Base-by-base conservation (phyloP, 352 stramenopile species). In the Globisporangium echinulatum region DNA sequence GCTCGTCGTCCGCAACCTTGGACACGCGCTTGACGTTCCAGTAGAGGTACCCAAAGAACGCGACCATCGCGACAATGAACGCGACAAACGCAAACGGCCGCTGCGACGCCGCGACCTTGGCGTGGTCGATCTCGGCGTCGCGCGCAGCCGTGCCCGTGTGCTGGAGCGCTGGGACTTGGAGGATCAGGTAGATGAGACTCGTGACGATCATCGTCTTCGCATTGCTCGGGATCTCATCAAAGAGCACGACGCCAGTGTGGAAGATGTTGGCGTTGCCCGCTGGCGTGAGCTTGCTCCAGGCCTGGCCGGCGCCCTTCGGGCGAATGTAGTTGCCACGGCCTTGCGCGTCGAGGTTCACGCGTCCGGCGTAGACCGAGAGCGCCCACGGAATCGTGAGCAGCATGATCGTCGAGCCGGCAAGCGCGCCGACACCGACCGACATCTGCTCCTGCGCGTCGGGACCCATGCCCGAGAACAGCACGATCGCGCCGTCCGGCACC, bases 371-470 rank as follows among this genome's bases (percentile, higher is more conserved):
- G 33, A 98, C 70, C 57, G 87, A 95, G 25, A 99, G 74, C 36
- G 82, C 93, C 92, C 95, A 99, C 17, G 97, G 96, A 48, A 99
- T 96, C n/a, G 97, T 99, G 59, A 99, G 79, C 61, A 99, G 79
- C 95, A 99, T 99, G 69, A 99, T 99, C n/a, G 96, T 99, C 43
- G 90, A 98, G 55, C 97, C 97, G 1, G 97, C 97, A 38, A 99
- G 87, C 50, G 97, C 96, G 52, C 97, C 97, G n/a, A 99, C 94
- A 60, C 97, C 97, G 40, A 99, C 94, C 19, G 80, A 90, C 25
- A 99, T 80, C 54, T 98, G 94, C 64, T 98, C 76, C 71, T 98
- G 94, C 17, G 96, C 96, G 58, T 96, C 90, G 2, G 98, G 74
- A 7, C 87, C 85, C 80, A 91, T 92, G 19, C 96, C 96, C 9